Percentiles rank a stretch among this genome's conserved stretches.
These are phyloP conservation scores for Rosa lucieae DNA, from an alignment of 306 rosid genomes.

Conservation along the genomic window DNA sequence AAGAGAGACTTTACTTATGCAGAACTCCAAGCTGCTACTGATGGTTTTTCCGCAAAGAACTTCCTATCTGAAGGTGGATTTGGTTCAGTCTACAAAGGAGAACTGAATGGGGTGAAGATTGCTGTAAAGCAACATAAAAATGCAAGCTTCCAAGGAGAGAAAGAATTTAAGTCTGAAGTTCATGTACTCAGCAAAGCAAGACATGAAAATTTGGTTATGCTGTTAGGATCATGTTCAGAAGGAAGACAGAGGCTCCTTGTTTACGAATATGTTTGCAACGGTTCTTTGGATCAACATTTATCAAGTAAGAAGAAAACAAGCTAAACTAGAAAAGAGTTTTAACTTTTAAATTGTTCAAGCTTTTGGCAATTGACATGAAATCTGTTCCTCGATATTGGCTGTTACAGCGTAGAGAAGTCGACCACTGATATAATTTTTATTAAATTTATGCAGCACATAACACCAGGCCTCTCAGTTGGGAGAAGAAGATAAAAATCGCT, in stretches of 20 bases:
- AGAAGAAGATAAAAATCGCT: conserved; percentile 69
- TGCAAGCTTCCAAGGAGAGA: conserved; percentile 76
- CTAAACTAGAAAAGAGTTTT: not conserved
- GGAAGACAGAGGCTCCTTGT: conserved; percentile 73
- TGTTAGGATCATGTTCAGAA: conserved; percentile 79
- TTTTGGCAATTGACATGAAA: not conserved
- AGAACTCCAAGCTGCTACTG: conserved; percentile 58
- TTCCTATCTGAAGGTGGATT: conserved; percentile 88
- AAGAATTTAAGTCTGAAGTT: conserved; percentile 79
- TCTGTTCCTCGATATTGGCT: not conserved
- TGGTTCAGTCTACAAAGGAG: conserved; percentile 70
- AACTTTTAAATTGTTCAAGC: not conserved
- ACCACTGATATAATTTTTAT: not conserved
- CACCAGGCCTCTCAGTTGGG: conserved; percentile 58
- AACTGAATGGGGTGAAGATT: conserved; percentile 49
- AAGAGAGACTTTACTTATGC: conserved; percentile 59
- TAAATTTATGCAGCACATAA: conserved; percentile 49
- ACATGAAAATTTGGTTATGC: conserved; percentile 79
- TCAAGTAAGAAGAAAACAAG: conserved; percentile 40
- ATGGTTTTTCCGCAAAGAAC: conserved; percentile 51
- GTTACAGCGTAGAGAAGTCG: not conserved
- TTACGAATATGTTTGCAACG: conserved; percentile 80
- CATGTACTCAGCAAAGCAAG: conserved; percentile 68
- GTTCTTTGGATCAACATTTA: conserved; percentile 77
- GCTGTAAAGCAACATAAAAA: conserved; percentile 79